Percentiles rank a stretch among this genome's conserved stretches.
phyloP scores from a whole-genome alignment of 2,329 filamentous ascomycete species.

The Fusarium tjaetaba region DNA sequence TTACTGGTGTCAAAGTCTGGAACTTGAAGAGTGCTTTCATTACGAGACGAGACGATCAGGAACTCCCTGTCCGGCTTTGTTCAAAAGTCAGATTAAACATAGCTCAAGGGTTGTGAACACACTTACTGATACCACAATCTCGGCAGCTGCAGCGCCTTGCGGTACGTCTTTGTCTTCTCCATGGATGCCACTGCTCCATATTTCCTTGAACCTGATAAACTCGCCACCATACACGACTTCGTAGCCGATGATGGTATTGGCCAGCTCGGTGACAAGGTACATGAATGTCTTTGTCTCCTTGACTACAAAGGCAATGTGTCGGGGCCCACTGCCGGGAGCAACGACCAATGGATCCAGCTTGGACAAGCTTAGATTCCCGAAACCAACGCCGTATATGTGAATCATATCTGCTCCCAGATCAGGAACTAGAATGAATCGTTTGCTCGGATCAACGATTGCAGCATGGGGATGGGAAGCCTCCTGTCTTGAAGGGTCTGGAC shows the following conservation, averaged over 20 bases:
- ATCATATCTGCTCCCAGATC: conserved; percentile 74
- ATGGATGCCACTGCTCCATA: conserved; percentile 61
- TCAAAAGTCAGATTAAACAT: not conserved
- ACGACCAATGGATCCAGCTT: conserved; percentile 53
- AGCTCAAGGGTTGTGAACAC: not conserved
- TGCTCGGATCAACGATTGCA: conserved; percentile 72
- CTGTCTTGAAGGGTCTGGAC: conserved; percentile 59
- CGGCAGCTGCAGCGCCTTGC: conserved; percentile 59
- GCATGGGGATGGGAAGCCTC: conserved; percentile 71
- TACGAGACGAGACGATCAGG: conserved; percentile 74
- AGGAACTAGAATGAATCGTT: conserved; percentile 69
- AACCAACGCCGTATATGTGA: conserved; percentile 61
- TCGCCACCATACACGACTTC: conserved; percentile 61
- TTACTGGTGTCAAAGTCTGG: conserved; percentile 56
- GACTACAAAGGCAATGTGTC: conserved; percentile 70
- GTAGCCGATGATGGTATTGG: conserved; percentile 66
- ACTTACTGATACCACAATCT: conserved; percentile 68
- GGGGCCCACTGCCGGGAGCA: conserved; percentile 67
- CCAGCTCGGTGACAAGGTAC: conserved; percentile 70
- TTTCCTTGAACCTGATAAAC: conserved; percentile 56
- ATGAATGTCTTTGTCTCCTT: conserved; percentile 59
- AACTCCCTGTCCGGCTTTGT: conserved; percentile 67
- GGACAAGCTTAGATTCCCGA: conserved; percentile 55
- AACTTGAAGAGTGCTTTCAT: conserved; percentile 64
- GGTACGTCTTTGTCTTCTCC: conserved; percentile 55